Evolutionary conservation across 2,329 filamentous ascomycete genomes (phyloP).

Genomic region (Curvularia sp.): DNA sequence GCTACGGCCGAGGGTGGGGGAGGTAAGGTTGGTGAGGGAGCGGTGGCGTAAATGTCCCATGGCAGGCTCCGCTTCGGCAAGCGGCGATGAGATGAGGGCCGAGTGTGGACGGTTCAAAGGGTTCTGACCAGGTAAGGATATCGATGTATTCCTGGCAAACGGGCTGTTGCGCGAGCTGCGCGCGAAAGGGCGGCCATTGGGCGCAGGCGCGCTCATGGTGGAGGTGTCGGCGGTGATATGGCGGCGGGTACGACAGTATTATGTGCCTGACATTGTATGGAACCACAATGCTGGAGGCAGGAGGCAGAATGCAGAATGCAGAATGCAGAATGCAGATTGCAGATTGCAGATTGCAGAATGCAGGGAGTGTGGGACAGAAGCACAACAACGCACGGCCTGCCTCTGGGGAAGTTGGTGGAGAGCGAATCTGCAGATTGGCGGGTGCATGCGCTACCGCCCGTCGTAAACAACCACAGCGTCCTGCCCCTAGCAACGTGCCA

Average conservation of each 20-base stretch:
- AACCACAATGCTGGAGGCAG: background rate
- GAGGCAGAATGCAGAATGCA: conserved; percentile 5
- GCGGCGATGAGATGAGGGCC: conserved; percentile 71
- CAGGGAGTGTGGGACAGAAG: conserved; percentile 32
- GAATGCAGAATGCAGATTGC: conserved; percentile 14
- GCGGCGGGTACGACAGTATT: conserved; percentile 34
- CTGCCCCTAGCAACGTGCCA: conserved; percentile 24
- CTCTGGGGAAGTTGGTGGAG: conserved; percentile 18
- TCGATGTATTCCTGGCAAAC: conserved; percentile 72
- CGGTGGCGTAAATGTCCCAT: conserved; percentile 71
- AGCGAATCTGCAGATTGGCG: conserved; percentile 23
- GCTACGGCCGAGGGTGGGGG: conserved; percentile 42
- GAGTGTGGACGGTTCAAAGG: conserved; percentile 73
- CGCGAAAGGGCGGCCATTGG: conserved; percentile 69
- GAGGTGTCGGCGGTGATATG: conserved; percentile 23
- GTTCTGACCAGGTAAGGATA: conserved; percentile 64
- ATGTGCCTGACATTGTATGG: conserved; percentile 39
- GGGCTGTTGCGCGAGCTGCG: conserved; percentile 75
- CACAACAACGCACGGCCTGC: conserved; percentile 30
- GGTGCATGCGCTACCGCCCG: conserved; percentile 18
- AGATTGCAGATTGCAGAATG: conserved; percentile 10
- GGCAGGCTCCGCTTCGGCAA: conserved; percentile 52
- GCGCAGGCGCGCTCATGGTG: conserved; percentile 63
- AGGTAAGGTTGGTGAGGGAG: conserved; percentile 64
- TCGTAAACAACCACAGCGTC: conserved; percentile 21